Evolutionary conservation across 1,284 basidiomycete genomes (phyloP).

Genomic region (Athelia psychrophila): DNA sequence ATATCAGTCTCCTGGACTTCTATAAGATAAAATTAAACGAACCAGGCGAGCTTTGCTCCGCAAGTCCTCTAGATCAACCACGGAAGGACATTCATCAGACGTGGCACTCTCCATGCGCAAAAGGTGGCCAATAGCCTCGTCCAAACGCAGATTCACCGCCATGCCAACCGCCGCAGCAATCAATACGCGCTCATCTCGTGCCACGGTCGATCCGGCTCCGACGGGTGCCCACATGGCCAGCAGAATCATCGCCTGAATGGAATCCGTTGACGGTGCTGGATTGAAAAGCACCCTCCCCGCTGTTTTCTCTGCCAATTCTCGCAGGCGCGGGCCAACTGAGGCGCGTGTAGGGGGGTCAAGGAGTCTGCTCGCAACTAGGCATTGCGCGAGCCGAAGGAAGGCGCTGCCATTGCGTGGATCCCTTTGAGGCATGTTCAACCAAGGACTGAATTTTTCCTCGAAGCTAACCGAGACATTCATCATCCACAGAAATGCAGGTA

Average conservation of each 20-base stretch:
- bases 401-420: conserved; percentile 8
- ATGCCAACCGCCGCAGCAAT: conserved; percentile 42
- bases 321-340: conserved; percentile 36
- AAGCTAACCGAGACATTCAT: conserved; percentile 30
- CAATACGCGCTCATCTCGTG: conserved; percentile 36
- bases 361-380: conserved; percentile 36
- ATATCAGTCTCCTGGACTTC: neutral
- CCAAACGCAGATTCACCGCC: conserved; percentile 40
- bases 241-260: conserved; percentile 41
- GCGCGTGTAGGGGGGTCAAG: conserved; percentile 31
- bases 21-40: no score
- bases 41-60: conserved; percentile 37
- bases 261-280: conserved; percentile 35
- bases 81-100: conserved; percentile 16
- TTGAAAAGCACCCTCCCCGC: conserved; percentile 37
- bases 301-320: conserved; percentile 35
- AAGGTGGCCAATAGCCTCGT: conserved; percentile 30
- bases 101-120: conserved; percentile 14
- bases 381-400: conserved; percentile 36
- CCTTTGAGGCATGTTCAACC: conserved; percentile 34
- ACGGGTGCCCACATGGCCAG: conserved; percentile 43
- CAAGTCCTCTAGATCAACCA: conserved; percentile 21
- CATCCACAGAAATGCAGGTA: neutral
- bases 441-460: conserved; percentile 39
- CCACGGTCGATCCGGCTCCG: conserved; percentile 14